These are phyloP conservation scores for Ilyonectria mors-panacis DNA, from an alignment of 2,329 filamentous ascomycete genomes.

Conservation along the genomic window DNA sequence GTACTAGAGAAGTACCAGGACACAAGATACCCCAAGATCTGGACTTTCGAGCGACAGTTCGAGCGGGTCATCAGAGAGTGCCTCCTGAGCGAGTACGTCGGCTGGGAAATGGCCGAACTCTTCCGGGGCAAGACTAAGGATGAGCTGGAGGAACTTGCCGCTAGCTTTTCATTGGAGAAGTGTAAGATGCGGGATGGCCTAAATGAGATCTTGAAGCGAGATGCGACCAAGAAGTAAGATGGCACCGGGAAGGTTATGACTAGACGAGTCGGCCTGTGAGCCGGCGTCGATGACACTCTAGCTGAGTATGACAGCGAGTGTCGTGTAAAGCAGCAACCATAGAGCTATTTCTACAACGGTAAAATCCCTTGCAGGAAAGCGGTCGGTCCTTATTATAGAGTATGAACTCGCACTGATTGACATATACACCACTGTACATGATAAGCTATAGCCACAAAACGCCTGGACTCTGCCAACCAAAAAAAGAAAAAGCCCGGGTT, in stretches of 20 bases:
- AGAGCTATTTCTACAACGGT: background rate
- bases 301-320: background rate
- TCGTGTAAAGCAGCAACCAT: background rate
- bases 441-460: background rate
- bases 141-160: conserved; percentile 68
- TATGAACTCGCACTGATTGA: no score
- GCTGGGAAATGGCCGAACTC: conserved; percentile 68
- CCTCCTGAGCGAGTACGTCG: conserved; percentile 63
- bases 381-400: background rate
- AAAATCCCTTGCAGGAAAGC: background rate
- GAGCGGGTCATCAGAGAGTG: conserved; percentile 59
- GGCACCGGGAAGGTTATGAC: no score
- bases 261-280: background rate
- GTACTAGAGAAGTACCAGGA: conserved; percentile 59
- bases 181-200: conserved; percentile 66
- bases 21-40: conserved; percentile 63
- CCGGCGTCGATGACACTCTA: background rate
- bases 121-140: conserved; percentile 66
- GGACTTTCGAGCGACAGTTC: conserved; percentile 66
- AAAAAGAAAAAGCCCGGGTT: no score
- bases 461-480: no score
- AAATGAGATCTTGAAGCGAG: conserved; percentile 62
- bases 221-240: conserved; percentile 15
- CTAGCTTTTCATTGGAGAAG: conserved; percentile 66
- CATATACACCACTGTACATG: no score